Evolutionary conservation across 768 basidiomycete genomes (phyloP).

Genomic region (Mycena capillaripes): DNA sequence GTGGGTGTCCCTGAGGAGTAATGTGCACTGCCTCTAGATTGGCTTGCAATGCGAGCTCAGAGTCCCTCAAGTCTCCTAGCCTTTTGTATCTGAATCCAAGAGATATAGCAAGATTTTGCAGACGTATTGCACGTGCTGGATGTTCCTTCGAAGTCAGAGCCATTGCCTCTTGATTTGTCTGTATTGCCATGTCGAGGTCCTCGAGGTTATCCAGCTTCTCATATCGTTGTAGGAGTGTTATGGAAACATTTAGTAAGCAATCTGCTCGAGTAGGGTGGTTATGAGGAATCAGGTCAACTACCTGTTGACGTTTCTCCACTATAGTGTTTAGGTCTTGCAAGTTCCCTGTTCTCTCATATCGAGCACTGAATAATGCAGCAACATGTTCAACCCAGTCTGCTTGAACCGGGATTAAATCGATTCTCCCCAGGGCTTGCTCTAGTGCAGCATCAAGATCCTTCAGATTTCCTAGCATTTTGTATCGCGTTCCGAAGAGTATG

Average conservation of each 20-base stretch:
- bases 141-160: neutral
- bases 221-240: neutral
- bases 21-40: neutral
- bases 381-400: too few relatives aligned
- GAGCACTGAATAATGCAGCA: too few relatives aligned
- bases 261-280: neutral
- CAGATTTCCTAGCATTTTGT: neutral
- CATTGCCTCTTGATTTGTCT: neutral
- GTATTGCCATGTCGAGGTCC: neutral
- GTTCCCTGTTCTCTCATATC: too few relatives aligned
- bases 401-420: too few relatives aligned
- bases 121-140: neutral
- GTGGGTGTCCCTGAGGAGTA: neutral
- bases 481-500: neutral
- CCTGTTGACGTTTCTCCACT: neutral
- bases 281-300: neutral
- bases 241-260: neutral
- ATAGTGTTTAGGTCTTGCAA: too few relatives aligned
- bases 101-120: neutral
- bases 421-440: too few relatives aligned
- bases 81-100: neutral
- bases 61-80: neutral
- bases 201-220: neutral
- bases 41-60: neutral
- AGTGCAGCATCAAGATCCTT: neutral